Conservation (phyloP, 495 filamentous ascomycete species). For the Penicillium pancosmium region DNA sequence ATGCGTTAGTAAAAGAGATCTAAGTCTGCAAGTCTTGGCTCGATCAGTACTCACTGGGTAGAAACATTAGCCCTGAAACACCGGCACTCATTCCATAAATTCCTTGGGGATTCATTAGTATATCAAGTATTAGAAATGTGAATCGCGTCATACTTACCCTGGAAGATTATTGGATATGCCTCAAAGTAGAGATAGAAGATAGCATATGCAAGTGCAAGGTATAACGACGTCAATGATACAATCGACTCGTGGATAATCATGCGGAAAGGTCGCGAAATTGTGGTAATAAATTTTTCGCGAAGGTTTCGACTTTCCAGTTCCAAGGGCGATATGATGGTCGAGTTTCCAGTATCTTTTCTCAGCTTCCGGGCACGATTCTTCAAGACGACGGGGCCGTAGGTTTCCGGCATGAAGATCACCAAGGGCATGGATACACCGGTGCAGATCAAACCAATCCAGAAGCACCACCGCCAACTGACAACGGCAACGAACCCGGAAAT, state of each 20-base stretch:
- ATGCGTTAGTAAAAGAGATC: not conserved
- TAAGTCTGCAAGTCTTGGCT: not conserved
- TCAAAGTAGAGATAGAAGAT: slow-evolving; percentile 80
- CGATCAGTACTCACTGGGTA: slow-evolving; percentile 34
- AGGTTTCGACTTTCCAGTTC: slow-evolving; percentile 50
- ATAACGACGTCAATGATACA: slow-evolving; percentile 67
- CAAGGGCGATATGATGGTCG: slow-evolving; percentile 44
- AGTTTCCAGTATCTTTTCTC: slow-evolving; percentile 63
- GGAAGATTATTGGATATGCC: slow-evolving; percentile 67
- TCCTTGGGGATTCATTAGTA: slow-evolving; percentile 19
- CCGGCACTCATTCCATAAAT: slow-evolving; percentile 43
- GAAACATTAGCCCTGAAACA: slow-evolving; percentile 35
- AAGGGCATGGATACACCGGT: slow-evolving; percentile 49
- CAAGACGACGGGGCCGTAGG: slow-evolving; percentile 74
- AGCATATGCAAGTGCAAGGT: slow-evolving; percentile 67
- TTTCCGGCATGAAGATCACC: slow-evolving; percentile 58
- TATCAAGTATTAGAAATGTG: not conserved
- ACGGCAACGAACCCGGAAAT: slow-evolving; percentile 65
- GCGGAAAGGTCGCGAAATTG: slow-evolving; percentile 50
- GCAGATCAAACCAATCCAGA: slow-evolving; percentile 64
- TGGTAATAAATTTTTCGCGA: slow-evolving; percentile 45
- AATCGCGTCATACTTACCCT: slow-evolving; percentile 30
- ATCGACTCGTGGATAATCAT: slow-evolving; percentile 58
- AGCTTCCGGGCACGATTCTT: slow-evolving; percentile 64
- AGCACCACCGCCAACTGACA: slow-evolving; percentile 65